Evolutionary conservation across 441 rosid genomes (phyloP).

Genomic region (Populus tomentosa): DNA sequence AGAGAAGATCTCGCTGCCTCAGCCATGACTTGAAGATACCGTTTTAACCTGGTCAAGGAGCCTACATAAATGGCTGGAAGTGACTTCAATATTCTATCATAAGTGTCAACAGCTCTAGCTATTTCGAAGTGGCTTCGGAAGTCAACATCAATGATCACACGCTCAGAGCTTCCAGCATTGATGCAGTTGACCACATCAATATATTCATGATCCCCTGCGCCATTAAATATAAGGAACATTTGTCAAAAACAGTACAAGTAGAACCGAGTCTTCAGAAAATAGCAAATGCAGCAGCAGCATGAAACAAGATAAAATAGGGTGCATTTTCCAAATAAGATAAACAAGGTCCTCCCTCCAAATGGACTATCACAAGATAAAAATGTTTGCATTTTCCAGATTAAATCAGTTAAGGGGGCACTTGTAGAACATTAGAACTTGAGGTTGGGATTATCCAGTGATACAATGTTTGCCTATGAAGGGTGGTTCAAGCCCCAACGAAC

Average conservation of each 20-base stretch:
- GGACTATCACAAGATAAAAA: not conserved
- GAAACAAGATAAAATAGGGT: not conserved
- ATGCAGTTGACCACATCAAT: conserved; percentile 55
- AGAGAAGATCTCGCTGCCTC: conserved; percentile 77
- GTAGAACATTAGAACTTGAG: not conserved
- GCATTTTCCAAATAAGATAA: not conserved
- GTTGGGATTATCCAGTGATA: not conserved
- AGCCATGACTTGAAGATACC: conserved; percentile 78
- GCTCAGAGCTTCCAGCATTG: conserved; percentile 46
- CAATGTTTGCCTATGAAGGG: not conserved
- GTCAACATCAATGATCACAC: conserved; percentile 75
- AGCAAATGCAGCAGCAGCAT: not conserved
- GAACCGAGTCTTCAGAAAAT: not conserved
- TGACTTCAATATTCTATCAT: conserved; percentile 59
- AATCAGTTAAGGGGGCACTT: not conserved
- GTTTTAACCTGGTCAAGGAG: conserved; percentile 51
- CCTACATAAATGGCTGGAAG: conserved; percentile 84
- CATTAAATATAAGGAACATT: not conserved
- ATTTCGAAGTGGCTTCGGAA: conserved; percentile 90
- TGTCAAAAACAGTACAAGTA: not conserved
- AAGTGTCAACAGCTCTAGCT: conserved; percentile 85
- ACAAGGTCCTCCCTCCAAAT: not conserved
- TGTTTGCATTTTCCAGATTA: not conserved
- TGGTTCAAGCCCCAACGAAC: not conserved
- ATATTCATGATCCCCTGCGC: conserved; percentile 86